phyloP scores from a whole-genome alignment of 257 asterid species.

The Eustoma russellianum region DNA sequence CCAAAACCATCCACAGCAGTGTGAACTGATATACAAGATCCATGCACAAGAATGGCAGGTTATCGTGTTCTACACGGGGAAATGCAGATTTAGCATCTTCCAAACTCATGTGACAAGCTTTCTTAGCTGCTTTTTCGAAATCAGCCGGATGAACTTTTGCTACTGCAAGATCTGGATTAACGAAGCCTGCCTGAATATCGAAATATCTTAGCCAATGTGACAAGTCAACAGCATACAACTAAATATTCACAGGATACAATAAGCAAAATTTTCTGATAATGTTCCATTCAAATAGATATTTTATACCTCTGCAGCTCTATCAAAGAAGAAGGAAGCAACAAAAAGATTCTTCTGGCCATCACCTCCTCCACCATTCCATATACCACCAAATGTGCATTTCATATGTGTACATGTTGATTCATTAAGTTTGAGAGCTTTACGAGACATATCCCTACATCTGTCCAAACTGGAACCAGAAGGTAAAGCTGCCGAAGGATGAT shows the following conservation, averaged over 20 bases:
- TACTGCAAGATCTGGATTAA: constrained; percentile 56
- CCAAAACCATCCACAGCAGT: constrained; percentile 92
- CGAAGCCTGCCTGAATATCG: constrained; percentile 62
- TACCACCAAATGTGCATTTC: constrained; percentile 98
- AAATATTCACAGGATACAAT: not conserved
- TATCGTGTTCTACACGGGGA: constrained; percentile 51
- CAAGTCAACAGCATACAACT: not conserved
- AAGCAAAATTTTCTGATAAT: not conserved
- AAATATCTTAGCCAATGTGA: not conserved
- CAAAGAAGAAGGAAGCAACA: constrained; percentile 92
- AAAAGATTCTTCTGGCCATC: constrained; percentile 91
- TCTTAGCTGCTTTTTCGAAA: constrained; percentile 77
- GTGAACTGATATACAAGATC: constrained; percentile 85
- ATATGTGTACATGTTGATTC: constrained; percentile 81
- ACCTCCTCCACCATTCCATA: constrained; percentile 99
- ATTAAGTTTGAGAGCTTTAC: constrained; percentile 70
- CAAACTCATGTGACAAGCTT: constrained; percentile 62
- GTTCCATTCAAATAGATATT: not conserved
- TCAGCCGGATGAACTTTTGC: constrained; percentile 77
- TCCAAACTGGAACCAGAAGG: constrained; percentile 66
- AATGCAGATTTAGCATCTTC: constrained; percentile 51
- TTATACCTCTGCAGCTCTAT: constrained; percentile 93
- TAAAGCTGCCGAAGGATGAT: constrained; percentile 42
- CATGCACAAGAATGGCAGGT: constrained; percentile 91
- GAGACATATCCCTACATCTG: constrained; percentile 59